These are phyloP conservation scores for Papiliotrema flavescens DNA, from an alignment of 1,284 basidiomycete species.

Conservation along the genomic window DNA sequence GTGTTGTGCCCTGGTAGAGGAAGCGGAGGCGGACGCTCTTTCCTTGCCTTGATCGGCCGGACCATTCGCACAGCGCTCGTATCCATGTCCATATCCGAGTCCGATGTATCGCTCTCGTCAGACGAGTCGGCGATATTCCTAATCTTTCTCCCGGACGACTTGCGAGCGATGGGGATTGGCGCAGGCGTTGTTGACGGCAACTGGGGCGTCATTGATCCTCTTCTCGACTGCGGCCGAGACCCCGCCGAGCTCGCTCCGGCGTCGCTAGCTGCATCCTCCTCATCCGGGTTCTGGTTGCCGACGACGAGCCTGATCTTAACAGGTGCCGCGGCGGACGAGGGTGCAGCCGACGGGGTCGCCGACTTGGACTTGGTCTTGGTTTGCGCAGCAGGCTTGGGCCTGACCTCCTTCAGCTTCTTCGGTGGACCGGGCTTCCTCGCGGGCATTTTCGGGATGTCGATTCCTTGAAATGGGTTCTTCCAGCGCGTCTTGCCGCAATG, in stretches of 20 bases:
- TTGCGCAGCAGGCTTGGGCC: not conserved
- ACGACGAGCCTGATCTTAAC: constrained; percentile 28
- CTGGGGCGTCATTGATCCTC: constrained; percentile 6
- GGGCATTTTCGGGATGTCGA: constrained; percentile 38
- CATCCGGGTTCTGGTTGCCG: constrained; percentile 5
- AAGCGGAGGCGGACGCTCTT: constrained; percentile 25
- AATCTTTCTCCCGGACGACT: constrained; percentile 2
- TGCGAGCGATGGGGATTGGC: not conserved
- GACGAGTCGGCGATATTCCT: constrained; percentile 31
- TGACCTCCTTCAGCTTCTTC: constrained; percentile 12
- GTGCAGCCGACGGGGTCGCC: constrained; percentile 3
- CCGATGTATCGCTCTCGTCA: constrained; percentile 37
- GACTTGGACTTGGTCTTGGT: constrained; percentile 1
- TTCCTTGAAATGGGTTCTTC: constrained; percentile 40
- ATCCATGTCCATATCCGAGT: constrained; percentile 33
- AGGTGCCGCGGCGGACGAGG: constrained; percentile 7
- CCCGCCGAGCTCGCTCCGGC: constrained; percentile 4
- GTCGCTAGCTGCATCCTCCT: constrained; percentile 5
- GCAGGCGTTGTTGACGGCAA: not conserved
- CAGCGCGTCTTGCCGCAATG: constrained; percentile 33
- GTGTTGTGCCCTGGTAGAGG: constrained; percentile 7
- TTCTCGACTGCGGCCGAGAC: constrained; percentile 4
- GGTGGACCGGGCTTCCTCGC: constrained; percentile 30
- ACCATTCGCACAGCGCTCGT: constrained; percentile 2
- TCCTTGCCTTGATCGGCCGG: constrained; percentile 11